A percentile compares a stretch with the other conserved stretches of the same genome.
phyloP scores from a whole-genome alignment of 805 yeast species.

The Candida montana region DNA sequence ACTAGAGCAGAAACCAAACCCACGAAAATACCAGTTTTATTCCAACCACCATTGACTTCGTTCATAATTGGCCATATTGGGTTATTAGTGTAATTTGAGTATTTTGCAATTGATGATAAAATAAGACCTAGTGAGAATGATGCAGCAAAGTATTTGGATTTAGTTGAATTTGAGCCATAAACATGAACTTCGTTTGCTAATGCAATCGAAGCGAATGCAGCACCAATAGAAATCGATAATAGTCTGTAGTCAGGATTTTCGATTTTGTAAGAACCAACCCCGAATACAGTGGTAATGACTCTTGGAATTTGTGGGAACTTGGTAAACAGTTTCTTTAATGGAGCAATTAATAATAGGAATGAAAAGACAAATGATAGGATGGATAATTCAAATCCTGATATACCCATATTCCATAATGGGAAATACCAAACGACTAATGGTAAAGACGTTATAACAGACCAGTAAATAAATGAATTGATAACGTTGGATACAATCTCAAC shows the following conservation, averaged over 20 bases:
- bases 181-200: slow-evolving; percentile 34
- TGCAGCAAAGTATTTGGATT: slow-evolving; percentile 33
- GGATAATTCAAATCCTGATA: slow-evolving; percentile 86
- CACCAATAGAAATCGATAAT: slow-evolving; percentile 59
- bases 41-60: slow-evolving; percentile 79
- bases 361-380: slow-evolving; percentile 57
- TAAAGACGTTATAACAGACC: slow-evolving; percentile 79
- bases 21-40: slow-evolving; percentile 57
- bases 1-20: slow-evolving; percentile 63
- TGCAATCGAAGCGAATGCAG: slow-evolving; percentile 55
- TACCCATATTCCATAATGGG: slow-evolving; percentile 97
- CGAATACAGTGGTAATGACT: slow-evolving; percentile 50
- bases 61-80: slow-evolving; percentile 97
- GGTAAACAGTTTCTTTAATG: slow-evolving; percentile 34
- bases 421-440: slow-evolving; percentile 92
- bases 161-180: slow-evolving; percentile 19
- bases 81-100: slow-evolving; percentile 74
- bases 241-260: slow-evolving; percentile 68
- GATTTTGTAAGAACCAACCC: slow-evolving; percentile 71
- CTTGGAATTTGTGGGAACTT: slow-evolving; percentile 50
- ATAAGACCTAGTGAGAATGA: slow-evolving; percentile 70
- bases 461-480: slow-evolving; percentile 69
- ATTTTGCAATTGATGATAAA: slow-evolving; percentile 68
- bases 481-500: slow-evolving; percentile 39
- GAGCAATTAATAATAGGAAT: slow-evolving; percentile 43